A percentile compares a stretch with the other conserved stretches of the same genome.
These are phyloP conservation scores for Pestalotiopsis sp. DNA, from an alignment of 2,329 filamentous ascomycete genomes.

Conservation along the genomic window DNA sequence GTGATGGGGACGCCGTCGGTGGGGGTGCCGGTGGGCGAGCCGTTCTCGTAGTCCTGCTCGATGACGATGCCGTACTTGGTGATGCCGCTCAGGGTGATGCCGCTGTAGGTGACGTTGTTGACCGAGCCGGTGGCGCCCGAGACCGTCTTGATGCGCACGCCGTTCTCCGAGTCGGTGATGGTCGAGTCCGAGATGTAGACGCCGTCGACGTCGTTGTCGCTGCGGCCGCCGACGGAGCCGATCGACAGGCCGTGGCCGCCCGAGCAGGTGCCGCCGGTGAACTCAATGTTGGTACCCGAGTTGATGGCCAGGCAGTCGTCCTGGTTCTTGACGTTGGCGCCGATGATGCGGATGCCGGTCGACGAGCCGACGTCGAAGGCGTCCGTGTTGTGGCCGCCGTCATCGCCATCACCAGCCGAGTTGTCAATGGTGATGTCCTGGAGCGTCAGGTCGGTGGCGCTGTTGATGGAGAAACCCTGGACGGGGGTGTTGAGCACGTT, in stretches of 20 bases:
- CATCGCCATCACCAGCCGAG: conserved; percentile 49
- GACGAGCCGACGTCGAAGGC: conserved; percentile 51
- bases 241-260: conserved; percentile 63
- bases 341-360: conserved; percentile 45
- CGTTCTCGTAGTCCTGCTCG: conserved; percentile 58
- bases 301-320: conserved; percentile 63
- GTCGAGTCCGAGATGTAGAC: conserved; percentile 53
- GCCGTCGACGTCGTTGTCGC: conserved; percentile 55
- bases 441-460: conserved; percentile 46
- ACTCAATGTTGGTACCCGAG: conserved; percentile 47
- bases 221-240: conserved; percentile 59
- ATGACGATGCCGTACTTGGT: conserved; percentile 59
- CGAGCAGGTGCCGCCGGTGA: conserved; percentile 46
- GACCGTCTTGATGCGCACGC: conserved; percentile 62
- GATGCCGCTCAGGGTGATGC: conserved; percentile 54
- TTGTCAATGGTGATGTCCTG: conserved; percentile 58
- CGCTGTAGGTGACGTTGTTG: conserved; percentile 52
- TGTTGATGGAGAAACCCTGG: conserved; percentile 52
- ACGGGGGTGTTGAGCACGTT: conserved; percentile 59
- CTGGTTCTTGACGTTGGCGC: conserved; percentile 57
- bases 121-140: conserved; percentile 55
- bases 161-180: conserved; percentile 56
- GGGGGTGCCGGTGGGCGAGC: conserved; percentile 40
- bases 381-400: conserved; percentile 48
- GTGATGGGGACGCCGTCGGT: conserved; percentile 51